phyloP scores from a whole-genome alignment of 345 rosid genomes.

The Clausena lansium region DNA sequence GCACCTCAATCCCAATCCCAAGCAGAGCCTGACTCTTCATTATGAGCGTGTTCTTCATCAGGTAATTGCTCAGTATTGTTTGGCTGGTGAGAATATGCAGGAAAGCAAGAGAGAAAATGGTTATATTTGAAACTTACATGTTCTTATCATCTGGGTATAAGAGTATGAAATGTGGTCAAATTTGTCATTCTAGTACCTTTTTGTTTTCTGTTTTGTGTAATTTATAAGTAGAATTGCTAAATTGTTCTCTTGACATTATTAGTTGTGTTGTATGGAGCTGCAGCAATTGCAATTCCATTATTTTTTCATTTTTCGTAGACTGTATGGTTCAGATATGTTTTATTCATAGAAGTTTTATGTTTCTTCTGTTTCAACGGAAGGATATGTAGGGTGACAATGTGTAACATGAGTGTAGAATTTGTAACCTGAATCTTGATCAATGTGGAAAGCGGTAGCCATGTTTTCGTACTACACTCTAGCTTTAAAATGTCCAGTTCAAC shows the following conservation, averaged over 20 bases:
- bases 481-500: background rate
- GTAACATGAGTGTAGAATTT: background rate
- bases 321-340: background rate
- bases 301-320: background rate
- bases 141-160: background rate
- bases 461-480: background rate
- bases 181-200: background rate
- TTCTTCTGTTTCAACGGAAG: background rate
- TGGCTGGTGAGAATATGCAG: background rate
- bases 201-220: too few relatives aligned
- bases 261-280: background rate
- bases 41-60: background rate
- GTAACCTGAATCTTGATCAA: background rate
- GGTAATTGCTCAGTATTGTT: background rate
- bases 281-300: background rate
- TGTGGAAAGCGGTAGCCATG: background rate
- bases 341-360: background rate
- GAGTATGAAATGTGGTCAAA: background rate
- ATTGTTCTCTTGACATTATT: background rate
- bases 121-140: background rate
- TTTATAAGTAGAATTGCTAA: background rate
- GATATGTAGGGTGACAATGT: background rate
- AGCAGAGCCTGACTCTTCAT: background rate
- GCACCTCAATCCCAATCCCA: too few relatives aligned
- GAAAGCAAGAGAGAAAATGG: background rate